These are phyloP conservation scores for Pseudogymnoascus sp. DNA, from an alignment of 2,329 filamentous ascomycete genomes.

Conservation along the genomic window DNA sequence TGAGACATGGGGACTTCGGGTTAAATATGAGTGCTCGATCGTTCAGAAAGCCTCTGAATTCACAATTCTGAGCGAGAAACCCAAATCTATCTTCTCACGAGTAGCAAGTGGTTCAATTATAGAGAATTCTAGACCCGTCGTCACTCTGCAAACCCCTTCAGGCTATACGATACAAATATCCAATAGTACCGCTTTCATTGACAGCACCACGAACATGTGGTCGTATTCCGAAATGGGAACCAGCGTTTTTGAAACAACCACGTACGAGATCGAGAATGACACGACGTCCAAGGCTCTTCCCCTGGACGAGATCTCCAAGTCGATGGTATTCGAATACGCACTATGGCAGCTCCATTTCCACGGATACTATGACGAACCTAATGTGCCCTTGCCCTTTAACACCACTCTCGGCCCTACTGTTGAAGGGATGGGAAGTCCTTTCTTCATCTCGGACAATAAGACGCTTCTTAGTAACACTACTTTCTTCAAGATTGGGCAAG, in stretches of 20 bases:
- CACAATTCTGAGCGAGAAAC: constrained; percentile 3
- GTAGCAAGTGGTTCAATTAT: neutral
- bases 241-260: neutral
- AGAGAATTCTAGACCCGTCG: neutral
- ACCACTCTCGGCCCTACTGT: neutral
- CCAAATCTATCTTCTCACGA: neutral
- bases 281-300: neutral
- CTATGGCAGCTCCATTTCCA: neutral
- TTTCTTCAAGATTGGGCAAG: neutral
- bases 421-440: neutral
- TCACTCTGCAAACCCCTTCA: neutral
- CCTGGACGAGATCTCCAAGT: neutral
- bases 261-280: neutral
- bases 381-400: neutral
- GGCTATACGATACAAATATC: neutral
- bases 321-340: neutral
- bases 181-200: neutral
- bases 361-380: neutral
- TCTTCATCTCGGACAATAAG: neutral
- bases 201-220: neutral
- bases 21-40: constrained; percentile 4
- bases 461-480: neutral
- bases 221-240: neutral
- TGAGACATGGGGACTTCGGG: neutral
- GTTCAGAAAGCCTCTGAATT: neutral